A percentile compares a stretch with the other conserved stretches of the same genome.
These are phyloP conservation scores for Pleurozium schreberi DNA, from an alignment of 225 moss, liverwort and hornwort species.

Conservation along the genomic window DNA sequence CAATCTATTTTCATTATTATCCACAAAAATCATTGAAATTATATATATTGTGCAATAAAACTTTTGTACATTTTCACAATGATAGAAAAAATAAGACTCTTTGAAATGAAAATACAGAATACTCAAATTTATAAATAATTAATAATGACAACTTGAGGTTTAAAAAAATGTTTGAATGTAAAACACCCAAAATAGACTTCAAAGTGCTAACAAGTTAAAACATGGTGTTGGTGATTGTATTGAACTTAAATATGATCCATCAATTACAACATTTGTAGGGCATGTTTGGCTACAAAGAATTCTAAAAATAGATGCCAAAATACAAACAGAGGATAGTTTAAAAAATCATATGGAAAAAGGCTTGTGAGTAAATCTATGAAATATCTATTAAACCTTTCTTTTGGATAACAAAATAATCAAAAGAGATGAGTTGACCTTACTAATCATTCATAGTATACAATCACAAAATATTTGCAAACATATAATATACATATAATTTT, in stretches of 20 bases:
- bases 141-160: neutral
- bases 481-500: neutral
- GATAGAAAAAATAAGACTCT: neutral
- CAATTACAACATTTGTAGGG: no score
- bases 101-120: neutral
- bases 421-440: rapidly evolving
- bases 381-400: neutral
- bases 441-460: rapidly evolving
- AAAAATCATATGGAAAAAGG: no score
- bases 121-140: neutral
- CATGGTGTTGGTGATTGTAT: neutral
- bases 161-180: neutral
- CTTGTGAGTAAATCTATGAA: neutral
- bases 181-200: neutral
- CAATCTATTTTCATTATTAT: neutral
- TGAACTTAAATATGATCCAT: no score
- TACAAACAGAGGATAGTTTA: no score
- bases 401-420: neutral
- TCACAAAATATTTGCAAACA: neutral
- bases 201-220: neutral
- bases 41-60: neutral
- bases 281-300: no score
- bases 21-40: neutral
- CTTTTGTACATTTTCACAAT: neutral
- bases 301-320: no score